Evolutionary conservation across 805 yeast species (phyloP).

Genomic region (Barnettozyma botsteinii): DNA sequence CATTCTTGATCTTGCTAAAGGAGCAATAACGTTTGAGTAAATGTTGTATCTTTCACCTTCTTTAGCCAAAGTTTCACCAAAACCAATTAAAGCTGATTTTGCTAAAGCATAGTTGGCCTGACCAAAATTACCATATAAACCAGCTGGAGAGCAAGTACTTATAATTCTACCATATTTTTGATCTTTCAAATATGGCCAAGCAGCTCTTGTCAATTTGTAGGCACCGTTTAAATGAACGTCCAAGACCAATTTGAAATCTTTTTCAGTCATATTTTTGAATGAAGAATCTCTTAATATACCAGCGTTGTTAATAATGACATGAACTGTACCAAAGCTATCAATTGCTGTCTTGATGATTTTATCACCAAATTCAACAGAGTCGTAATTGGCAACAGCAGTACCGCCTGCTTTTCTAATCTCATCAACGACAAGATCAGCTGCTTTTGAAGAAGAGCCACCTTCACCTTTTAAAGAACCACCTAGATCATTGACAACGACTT

Average conservation of each 20-base stretch:
- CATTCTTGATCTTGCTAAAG: constrained; percentile 94
- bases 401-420: constrained; percentile 79
- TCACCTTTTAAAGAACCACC: constrained; percentile 80
- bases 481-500: constrained; percentile 90
- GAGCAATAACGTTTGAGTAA: constrained; percentile 82
- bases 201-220: constrained; percentile 75
- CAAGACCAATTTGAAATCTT: constrained; percentile 72
- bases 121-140: constrained; percentile 94
- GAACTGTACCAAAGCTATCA: constrained; percentile 81
- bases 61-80: constrained; percentile 90
- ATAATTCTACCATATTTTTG: constrained; percentile 86
- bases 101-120: constrained; percentile 96
- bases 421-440: constrained; percentile 85
- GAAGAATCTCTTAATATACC: constrained; percentile 88
- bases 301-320: constrained; percentile 86
- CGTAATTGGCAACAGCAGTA: constrained; percentile 87
- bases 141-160: constrained; percentile 97
- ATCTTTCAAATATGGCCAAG: constrained; percentile 84
- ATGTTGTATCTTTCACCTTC: constrained; percentile 88
- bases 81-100: constrained; percentile 82
- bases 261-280: constrained; percentile 78
- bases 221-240: constrained; percentile 91
- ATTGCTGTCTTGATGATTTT: constrained; percentile 83
- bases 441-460: constrained; percentile 60
- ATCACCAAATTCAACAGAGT: constrained; percentile 82